Evolutionary conservation across 2,329 filamentous ascomycete species (phyloP).

Genomic region (Corinectria fuckeliana): DNA sequence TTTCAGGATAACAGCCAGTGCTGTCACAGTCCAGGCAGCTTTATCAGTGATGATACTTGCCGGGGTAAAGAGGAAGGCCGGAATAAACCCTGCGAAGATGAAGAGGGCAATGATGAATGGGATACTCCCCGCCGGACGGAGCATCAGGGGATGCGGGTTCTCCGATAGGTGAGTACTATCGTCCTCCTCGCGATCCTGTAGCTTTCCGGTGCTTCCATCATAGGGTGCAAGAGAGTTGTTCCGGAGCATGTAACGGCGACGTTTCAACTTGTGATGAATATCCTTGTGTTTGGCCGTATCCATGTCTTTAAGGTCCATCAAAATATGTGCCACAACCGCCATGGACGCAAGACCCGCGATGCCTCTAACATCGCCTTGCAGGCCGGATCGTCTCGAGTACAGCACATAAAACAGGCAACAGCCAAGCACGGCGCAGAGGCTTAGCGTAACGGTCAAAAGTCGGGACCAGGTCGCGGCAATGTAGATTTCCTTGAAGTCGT

Average conservation of each 20-base stretch:
- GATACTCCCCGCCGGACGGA: conserved; percentile 64
- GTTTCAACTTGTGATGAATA: conserved; percentile 72
- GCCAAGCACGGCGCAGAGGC: conserved; percentile 64
- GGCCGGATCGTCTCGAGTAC: conserved; percentile 67
- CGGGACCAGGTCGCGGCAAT: conserved; percentile 67
- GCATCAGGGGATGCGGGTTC: conserved; percentile 73
- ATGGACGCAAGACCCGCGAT: conserved; percentile 78
- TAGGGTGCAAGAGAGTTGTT: conserved; percentile 75
- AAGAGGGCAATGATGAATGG: conserved; percentile 66
- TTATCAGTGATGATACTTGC: conserved; percentile 63
- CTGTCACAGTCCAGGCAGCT: conserved; percentile 70
- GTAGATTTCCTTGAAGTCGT: conserved; percentile 58
- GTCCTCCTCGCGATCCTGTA: conserved; percentile 53
- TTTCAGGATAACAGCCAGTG: conserved; percentile 70
- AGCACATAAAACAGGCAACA: conserved; percentile 66
- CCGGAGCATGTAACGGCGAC: conserved; percentile 71
- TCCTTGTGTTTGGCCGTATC: conserved; percentile 70
- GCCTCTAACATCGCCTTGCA: conserved; percentile 72
- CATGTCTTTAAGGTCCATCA: conserved; percentile 76
- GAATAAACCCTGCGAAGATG: conserved; percentile 63
- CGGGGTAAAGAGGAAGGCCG: conserved; percentile 66
- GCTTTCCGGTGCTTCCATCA: conserved; percentile 53
- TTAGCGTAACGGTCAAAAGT: conserved; percentile 61
- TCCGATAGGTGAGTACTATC: conserved; percentile 57
- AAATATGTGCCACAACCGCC: conserved; percentile 75